Evolutionary conservation across 345 rosid species (phyloP).

Genomic region (Erodium maritimum): DNA sequence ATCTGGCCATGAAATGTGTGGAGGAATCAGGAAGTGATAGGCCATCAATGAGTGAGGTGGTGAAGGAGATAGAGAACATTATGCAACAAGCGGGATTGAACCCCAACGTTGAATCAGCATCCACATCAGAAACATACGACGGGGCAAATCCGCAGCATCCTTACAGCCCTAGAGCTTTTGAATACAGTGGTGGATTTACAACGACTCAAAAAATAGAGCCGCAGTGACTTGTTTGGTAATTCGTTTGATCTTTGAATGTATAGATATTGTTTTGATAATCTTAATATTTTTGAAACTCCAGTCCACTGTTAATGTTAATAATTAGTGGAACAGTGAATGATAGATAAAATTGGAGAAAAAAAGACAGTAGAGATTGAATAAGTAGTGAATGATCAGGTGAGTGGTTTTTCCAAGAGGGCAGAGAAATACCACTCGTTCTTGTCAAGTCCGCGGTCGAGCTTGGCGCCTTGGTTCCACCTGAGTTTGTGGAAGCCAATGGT

Average conservation of each 20-base stretch:
- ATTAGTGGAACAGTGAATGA: no score
- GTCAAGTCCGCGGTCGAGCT: constrained; percentile 20
- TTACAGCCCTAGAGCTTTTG: constrained; percentile 25
- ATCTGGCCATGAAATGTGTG: constrained; percentile 53
- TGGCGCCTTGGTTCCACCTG: constrained; percentile 32
- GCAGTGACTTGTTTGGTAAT: no score
- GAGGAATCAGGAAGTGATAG: constrained; percentile 43
- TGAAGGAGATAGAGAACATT: constrained; percentile 60
- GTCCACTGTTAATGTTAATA: no score
- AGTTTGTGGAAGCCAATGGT: constrained; percentile 32
- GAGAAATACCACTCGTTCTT: constrained; percentile 38
- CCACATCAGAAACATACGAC: constrained; percentile 40
- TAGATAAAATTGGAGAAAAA: no score
- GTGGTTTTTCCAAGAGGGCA: constrained; percentile 37
- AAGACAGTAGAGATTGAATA: no score
- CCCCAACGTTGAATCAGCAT: constrained; percentile 40
- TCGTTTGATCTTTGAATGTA: no score
- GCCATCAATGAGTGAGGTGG: constrained; percentile 71
- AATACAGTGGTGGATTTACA: constrained; percentile 32
- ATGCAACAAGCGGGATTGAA: constrained; percentile 52
- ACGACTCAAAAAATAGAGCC: constrained; percentile 30
- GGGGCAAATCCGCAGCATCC: constrained; percentile 28
- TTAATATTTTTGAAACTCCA: no score
- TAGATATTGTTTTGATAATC: no score
- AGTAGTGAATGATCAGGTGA: constrained; percentile 12